Evolutionary conservation across 805 yeast species (phyloP), one percentile per base, ranked within the genome.

Genomic region (Cyberlindnera galapagoensis): DNA sequence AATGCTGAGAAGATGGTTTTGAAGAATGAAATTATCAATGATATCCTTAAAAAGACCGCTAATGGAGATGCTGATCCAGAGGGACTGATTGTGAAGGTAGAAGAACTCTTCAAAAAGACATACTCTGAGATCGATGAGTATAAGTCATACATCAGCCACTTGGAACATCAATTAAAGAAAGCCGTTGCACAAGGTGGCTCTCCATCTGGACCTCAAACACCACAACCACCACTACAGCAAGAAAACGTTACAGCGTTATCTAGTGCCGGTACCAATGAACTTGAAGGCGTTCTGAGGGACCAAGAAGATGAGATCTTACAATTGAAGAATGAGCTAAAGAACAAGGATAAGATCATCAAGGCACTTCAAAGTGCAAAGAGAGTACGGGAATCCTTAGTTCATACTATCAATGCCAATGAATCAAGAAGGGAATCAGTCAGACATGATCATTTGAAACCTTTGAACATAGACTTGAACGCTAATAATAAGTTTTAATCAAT

Each of bases 261-360:
- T 12, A 42, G 44, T 9, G 31, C 47, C 5, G 30, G 29, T 13
- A 37, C 43, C 8, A 31, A 32, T 20, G 43, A 38, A 5, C 24
- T 26, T 6, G 51, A 52, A 18, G 31, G 49, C 18, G 55, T 74
- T 7, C 46, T 76, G 35, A 64, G 65, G 39, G 82, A 78, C 26
- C 79, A 77, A 43, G 78, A 72, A 36, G 84, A 76, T 29, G 90
- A 82, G 47, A 72, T 87, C 10, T 46, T 58, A 28, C 85, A 77
- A 31, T 61, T 88, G 43, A 69, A 70, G 45, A 79, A 74, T 30
- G 65, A 71, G 26, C 48, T 83, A 23, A 67, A 70, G 28, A 83
- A 81, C 41, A 87, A 86, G 54, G 94, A 86, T 44, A 76, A 77
- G 28, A 78, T 87, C 42, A 82, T 87, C 36, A 74, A 71, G 38